Base-by-base conservation (phyloP, 2,329 filamentous ascomycete species). In the Plenodomus tracheiphilus region DNA sequence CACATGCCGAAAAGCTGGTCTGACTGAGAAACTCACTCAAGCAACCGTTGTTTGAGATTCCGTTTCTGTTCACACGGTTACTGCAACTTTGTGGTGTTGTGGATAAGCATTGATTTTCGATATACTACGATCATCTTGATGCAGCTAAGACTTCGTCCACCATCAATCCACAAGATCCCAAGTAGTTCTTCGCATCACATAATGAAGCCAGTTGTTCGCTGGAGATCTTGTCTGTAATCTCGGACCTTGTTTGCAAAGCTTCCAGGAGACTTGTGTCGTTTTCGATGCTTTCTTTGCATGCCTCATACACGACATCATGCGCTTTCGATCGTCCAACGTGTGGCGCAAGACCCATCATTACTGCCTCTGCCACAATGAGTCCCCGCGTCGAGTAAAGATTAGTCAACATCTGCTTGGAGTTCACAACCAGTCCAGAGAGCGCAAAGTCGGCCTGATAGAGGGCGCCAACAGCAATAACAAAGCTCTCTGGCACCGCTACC, bases 281-380 rank as follows among this genome's bases (percentile, higher is more conserved):
- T 56, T 81, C 79, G 44, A 79, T 80, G 37, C 75, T 75, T 53
- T 73, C 68, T 51, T 74, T 76, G 58, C 81, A 84, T 2, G 79
- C 79, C 51, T 77, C 75, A 41, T 84, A 84, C 2, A 84, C 80
- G 32, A 81, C 70, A 55, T 83, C 80, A 61, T 83, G 81, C 2
- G 80, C 80, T 16, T 75, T 71, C 49, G 80, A 78, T 13, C 81
- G 71, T 8, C 81, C 81, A 35, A 81, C 67, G 64, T 77, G 69
- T 15, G 75, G 73, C n/a, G 80, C 81, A 41, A 84, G 70, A 1
- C 74, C 77, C 81, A 84, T 83, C 81, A 84, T 83, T n/a, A 84
- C 79, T 2, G 81, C 80, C 66, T 84, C 81, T 0, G 75, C 80
- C 11, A 83, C 81, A 54, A 83, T 83, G 17, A 83, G 63, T 0